Conservation (phyloP, 805 yeast species). For the Wickerhamomyces mucosus region DNA sequence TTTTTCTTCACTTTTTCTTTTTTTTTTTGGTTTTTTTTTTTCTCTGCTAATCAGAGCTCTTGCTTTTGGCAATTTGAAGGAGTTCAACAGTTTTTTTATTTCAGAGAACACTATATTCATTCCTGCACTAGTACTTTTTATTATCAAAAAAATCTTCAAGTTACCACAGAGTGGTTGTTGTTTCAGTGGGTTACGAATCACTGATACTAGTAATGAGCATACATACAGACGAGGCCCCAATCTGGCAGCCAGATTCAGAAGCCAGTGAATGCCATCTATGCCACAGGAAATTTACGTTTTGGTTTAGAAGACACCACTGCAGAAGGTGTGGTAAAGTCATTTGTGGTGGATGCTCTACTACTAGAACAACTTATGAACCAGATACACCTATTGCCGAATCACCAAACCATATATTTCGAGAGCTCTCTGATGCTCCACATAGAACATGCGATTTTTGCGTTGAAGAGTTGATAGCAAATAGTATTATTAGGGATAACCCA, state of each 20-base stretch:
- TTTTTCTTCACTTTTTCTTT: too few relatives aligned
- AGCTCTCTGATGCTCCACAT: slow-evolving; percentile 44
- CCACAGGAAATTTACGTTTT: slow-evolving; percentile 39
- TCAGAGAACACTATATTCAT: too few relatives aligned
- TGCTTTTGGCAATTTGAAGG: too few relatives aligned
- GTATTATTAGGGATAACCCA: slow-evolving; percentile 2
- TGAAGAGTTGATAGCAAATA: slow-evolving; percentile 36
- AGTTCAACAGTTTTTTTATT: too few relatives aligned
- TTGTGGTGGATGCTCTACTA: slow-evolving; percentile 58
- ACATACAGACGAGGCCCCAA: slow-evolving; percentile 28
- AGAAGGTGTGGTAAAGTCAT: slow-evolving; percentile 72
- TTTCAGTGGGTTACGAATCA: too few relatives aligned
- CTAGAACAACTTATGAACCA: slow-evolving; percentile 44
- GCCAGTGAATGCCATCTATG: slow-evolving; percentile 49
- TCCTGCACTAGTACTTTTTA: too few relatives aligned
- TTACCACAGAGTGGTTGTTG: too few relatives aligned
- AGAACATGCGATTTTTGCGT: slow-evolving; percentile 72
- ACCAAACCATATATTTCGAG: slow-evolving; percentile 37
- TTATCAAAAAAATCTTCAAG: too few relatives aligned
- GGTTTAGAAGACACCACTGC: slow-evolving; percentile 77
- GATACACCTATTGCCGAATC: slow-evolving; percentile 49
- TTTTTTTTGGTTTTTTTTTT: too few relatives aligned
- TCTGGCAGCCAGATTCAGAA: slow-evolving; percentile 66
- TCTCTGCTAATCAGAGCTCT: too few relatives aligned
- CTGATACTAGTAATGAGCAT: too few relatives aligned